Evolutionary conservation across 192 early-diverging fungal genomes (phyloP).

Genomic region (Entomortierella beljakovae): DNA sequence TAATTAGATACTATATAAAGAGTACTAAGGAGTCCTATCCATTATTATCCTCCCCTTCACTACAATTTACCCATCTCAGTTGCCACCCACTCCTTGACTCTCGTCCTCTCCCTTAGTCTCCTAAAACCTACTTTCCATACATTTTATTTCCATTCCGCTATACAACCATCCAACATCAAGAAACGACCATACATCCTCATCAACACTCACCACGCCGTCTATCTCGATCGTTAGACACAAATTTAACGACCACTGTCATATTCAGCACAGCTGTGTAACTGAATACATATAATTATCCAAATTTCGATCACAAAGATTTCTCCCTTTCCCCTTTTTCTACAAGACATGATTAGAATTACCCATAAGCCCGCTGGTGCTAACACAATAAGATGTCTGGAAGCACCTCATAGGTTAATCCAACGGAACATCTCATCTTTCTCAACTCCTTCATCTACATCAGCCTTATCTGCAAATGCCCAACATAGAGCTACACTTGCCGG

Average conservation of each 20-base stretch:
- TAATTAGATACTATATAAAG: background rate
- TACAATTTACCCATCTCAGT: too few species aligned
- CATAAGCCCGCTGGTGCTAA: slow-evolving; percentile 15
- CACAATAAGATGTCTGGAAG: slow-evolving; percentile 17
- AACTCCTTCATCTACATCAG: background rate
- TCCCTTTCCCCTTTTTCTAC: background rate
- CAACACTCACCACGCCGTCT: too few species aligned
- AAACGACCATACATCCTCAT: too few species aligned
- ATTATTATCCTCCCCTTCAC: too few species aligned
- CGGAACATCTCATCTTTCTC: slow-evolving; percentile 11
- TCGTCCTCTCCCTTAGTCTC: too few species aligned
- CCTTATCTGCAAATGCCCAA: background rate
- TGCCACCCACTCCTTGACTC: too few species aligned
- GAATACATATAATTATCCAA: background rate
- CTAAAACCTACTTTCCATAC: too few species aligned
- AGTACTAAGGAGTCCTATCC: too few species aligned
- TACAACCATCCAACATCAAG: too few species aligned
- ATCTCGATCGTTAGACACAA: too few species aligned
- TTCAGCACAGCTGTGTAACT: background rate
- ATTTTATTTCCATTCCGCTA: too few species aligned
- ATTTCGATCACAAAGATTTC: background rate
- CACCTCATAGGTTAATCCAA: slow-evolving; percentile 18
- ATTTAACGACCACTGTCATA: too few species aligned
- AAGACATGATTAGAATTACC: slow-evolving; percentile 35
- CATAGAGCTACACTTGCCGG: background rate